Percentiles rank a stretch among this genome's conserved stretches.
Evolutionary conservation across 2,329 filamentous ascomycete species (phyloP).

Genomic region (Aspergillus japonicus): DNA sequence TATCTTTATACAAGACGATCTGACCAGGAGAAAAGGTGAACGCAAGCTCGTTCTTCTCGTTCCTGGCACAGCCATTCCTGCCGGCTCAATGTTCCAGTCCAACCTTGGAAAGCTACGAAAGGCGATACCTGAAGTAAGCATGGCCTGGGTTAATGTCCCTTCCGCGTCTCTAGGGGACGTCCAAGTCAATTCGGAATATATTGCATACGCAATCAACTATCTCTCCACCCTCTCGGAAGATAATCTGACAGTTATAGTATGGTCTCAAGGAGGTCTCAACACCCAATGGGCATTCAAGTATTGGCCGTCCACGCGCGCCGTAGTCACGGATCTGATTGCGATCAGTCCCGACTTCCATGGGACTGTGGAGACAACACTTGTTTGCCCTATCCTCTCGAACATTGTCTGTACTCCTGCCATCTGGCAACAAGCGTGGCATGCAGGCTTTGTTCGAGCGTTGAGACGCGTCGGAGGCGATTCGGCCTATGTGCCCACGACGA

Average conservation of each 20-base stretch:
- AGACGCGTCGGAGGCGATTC: slow-evolving; percentile 49
- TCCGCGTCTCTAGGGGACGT: slow-evolving; percentile 48
- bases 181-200: slow-evolving; percentile 55
- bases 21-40: slow-evolving; percentile 44
- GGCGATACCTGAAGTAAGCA: slow-evolving; percentile 45
- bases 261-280: slow-evolving; percentile 57
- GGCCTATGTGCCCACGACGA: slow-evolving; percentile 57
- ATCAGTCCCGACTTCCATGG: slow-evolving; percentile 56
- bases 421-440: slow-evolving; percentile 40
- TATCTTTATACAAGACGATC: slow-evolving; percentile 53
- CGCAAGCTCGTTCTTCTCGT: slow-evolving; percentile 53
- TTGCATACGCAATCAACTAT: slow-evolving; percentile 61
- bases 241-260: slow-evolving; percentile 50
- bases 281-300: slow-evolving; percentile 60
- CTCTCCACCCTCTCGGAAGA: slow-evolving; percentile 43
- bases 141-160: slow-evolving; percentile 58
- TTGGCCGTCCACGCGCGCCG: slow-evolving; percentile 52
- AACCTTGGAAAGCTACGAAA: slow-evolving; percentile 53
- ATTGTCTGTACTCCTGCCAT: slow-evolving; percentile 41
- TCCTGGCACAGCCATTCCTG: slow-evolving; percentile 54
- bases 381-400: slow-evolving; percentile 25
- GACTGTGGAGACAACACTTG: slow-evolving; percentile 40
- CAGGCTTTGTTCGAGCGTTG: slow-evolving; percentile 31
- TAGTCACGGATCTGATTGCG: slow-evolving; percentile 52
- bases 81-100: slow-evolving; percentile 45